Percentiles rank a stretch among this genome's conserved stretches.
Conservation (phyloP, 306 rosid species). For the Ormosia semicastrata region DNA sequence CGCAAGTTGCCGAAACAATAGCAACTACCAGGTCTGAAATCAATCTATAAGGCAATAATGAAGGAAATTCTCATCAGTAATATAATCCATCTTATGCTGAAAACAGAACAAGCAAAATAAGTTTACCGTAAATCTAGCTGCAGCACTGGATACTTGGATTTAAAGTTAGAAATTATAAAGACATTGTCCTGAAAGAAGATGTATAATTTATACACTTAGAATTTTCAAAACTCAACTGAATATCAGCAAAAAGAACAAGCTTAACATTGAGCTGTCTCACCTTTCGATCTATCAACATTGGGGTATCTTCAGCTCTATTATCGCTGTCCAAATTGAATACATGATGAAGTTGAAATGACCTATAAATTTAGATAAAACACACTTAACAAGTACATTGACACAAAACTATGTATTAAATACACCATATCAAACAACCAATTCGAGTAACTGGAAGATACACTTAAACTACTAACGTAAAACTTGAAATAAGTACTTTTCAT, state of each 20-base stretch:
- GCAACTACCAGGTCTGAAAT: constrained; percentile 93
- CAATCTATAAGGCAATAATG: constrained; percentile 52
- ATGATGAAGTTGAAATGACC: constrained; percentile 77
- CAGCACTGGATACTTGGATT: constrained; percentile 93
- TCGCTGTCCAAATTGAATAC: constrained; percentile 83
- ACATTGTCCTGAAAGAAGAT: constrained; percentile 79
- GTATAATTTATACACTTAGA: constrained; percentile 11
- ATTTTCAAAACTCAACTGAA: constrained; percentile 5
- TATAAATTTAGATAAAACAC: constrained; percentile 29
- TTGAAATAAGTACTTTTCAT: constrained; percentile 75
- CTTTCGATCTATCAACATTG: constrained; percentile 92
- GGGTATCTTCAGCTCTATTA: constrained; percentile 90
- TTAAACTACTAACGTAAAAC: constrained; percentile 10
- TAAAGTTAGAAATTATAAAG: constrained; percentile 83
- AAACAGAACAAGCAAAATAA: constrained; percentile 7
- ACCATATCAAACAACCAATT: not conserved
- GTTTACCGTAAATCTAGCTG: constrained; percentile 84
- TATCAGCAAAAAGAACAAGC: constrained; percentile 4
- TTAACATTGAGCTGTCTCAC: constrained; percentile 43
- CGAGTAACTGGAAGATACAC: constrained; percentile 13
- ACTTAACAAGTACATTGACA: constrained; percentile 2
- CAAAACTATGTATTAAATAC: constrained; percentile 1
- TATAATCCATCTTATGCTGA: not conserved
- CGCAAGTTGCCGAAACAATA: constrained; percentile 97
- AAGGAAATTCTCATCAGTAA: constrained; percentile 27